phyloP scores from a whole-genome alignment of 768 basidiomycete species.

The Filobasidium wieringae region DNA sequence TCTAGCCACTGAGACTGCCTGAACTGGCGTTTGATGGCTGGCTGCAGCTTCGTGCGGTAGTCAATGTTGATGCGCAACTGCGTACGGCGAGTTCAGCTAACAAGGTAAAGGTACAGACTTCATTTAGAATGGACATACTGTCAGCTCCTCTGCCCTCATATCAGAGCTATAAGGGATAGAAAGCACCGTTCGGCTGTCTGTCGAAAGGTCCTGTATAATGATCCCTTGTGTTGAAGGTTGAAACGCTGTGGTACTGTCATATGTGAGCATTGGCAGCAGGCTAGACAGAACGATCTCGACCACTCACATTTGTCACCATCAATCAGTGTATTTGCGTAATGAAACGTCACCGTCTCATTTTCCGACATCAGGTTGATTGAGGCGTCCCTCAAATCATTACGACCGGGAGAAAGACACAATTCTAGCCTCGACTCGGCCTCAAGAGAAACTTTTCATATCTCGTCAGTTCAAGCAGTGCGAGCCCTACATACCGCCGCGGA shows the following conservation, averaged over 20 bases:
- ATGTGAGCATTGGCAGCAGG: too few species aligned
- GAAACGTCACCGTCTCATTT: neutral
- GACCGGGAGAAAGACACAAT: conserved; percentile 26
- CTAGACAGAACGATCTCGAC: too few species aligned
- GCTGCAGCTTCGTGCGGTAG: conserved; percentile 53
- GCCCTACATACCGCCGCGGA: neutral
- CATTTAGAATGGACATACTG: too few species aligned
- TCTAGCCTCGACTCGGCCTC: conserved; percentile 25
- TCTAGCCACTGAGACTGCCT: conserved; percentile 47
- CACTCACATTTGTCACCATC: neutral
- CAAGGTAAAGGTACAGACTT: neutral
- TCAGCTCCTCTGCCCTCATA: conserved; percentile 42
- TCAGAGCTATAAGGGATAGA: conserved; percentile 31
- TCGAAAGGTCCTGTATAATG: neutral
- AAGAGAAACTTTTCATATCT: conserved; percentile 22
- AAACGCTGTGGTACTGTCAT: neutral
- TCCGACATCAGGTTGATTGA: neutral
- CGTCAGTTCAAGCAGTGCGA: neutral
- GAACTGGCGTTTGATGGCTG: conserved; percentile 48
- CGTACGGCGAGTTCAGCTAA: neutral
- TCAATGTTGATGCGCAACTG: conserved; percentile 56
- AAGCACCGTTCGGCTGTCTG: conserved; percentile 13
- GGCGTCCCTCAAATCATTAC: conserved; percentile 20
- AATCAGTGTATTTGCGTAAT: neutral
- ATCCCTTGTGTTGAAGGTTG: neutral